Evolutionary conservation across 2,329 filamentous ascomycete genomes (phyloP), one percentile per base, ranked within the genome.

Genomic region (Penicillium sp.): DNA sequence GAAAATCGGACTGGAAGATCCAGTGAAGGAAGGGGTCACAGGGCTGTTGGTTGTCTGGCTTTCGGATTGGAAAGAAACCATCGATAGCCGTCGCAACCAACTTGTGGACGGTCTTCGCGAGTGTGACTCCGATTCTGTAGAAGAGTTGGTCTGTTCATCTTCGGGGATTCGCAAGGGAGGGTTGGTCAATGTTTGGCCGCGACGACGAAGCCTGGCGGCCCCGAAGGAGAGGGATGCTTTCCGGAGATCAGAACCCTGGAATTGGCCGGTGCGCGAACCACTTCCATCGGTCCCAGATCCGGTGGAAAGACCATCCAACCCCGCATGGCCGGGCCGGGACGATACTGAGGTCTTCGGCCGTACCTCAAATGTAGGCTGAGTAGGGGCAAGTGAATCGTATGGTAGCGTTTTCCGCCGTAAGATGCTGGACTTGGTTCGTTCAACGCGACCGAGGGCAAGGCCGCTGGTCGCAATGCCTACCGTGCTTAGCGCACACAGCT

Each of bases 401-500:
- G 58, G 51, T 43, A 63, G 44, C 10, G 62, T 63, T 45, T 65
- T 68, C 47, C 65, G 67, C 46, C 61, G 63, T 47, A 61, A 63
- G 42, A 59, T 52, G 23, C 61, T 58, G 51, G 63, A 47, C 56
- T 70, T 69, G 54, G 70, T 59, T 54, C 67, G 70, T 62, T 79
- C 74, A 51, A 76, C 75, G 61, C 78, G 79, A 65, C 79, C 82
- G 63, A 85, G 75, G 51, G 80, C 80, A 59, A 83, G 75, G 56
- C 84, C 83, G 52, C 82, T 75, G 51, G 80, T 78, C 60, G 83
- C 83, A 60, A 84, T 77, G 68, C 81, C 82, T 72, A 85, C 75
- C 64, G 82, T 84, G 75, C 82, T 82, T 69, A 83, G 74, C 65
- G 83, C 84, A 81, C 81, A 84, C 64, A 86, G 78, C 82, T 85